Conservation (phyloP, 345 rosid species). For the Salix purpurea region DNA sequence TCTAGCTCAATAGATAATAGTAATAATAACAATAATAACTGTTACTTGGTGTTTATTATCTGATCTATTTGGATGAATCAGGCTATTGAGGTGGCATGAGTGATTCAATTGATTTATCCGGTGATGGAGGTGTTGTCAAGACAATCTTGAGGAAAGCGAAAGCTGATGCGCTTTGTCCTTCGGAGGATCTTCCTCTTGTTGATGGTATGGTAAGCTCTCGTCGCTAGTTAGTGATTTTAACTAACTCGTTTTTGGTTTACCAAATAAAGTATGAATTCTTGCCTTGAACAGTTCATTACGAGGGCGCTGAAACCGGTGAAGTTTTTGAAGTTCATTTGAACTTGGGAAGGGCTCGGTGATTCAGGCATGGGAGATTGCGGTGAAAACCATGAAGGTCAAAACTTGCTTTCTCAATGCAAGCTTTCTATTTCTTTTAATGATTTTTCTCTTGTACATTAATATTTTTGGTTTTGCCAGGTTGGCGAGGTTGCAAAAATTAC, state of each 20-base stretch:
- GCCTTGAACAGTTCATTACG: slow-evolving; percentile 68
- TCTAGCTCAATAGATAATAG: background rate
- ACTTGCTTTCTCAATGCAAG: background rate
- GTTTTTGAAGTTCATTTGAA: slow-evolving; percentile 96
- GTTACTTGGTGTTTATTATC: background rate
- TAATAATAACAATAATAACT: background rate
- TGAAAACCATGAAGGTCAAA: slow-evolving; percentile 79
- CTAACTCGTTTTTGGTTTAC: background rate
- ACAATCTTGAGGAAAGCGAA: slow-evolving; percentile 56
- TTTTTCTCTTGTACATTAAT: background rate
- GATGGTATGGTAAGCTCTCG: slow-evolving; percentile 74
- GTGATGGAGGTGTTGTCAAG: slow-evolving; percentile 82
- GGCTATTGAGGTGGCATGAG: slow-evolving; percentile 41
- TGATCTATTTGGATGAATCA: background rate
- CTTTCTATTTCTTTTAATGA: background rate
- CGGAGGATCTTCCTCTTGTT: slow-evolving; percentile 78
- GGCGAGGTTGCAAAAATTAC: slow-evolving; percentile 93
- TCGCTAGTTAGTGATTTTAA: background rate
- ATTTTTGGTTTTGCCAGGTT: slow-evolving; percentile 42
- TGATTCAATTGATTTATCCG: slow-evolving; percentile 59
- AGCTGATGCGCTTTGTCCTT: slow-evolving; percentile 56
- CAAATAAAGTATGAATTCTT: background rate
- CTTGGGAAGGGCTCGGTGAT: slow-evolving; percentile 78
- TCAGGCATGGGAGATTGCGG: slow-evolving; percentile 80
- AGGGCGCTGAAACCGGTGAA: slow-evolving; percentile 84